These are phyloP conservation scores for Plantago rigida DNA, from an alignment of 305 asterid genomes.

Conservation along the genomic window DNA sequence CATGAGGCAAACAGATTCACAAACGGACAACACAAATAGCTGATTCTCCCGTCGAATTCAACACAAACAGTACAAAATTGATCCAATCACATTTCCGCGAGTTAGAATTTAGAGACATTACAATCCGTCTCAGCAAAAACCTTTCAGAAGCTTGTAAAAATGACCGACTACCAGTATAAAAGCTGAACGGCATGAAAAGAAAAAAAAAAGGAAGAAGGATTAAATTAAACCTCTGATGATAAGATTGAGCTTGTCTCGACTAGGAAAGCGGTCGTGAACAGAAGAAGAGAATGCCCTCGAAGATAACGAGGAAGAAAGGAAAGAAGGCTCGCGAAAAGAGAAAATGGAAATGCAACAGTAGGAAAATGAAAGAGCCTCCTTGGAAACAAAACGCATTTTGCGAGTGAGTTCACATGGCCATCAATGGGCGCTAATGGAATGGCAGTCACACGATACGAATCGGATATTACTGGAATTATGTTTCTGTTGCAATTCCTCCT, in stretches of 20 bases:
- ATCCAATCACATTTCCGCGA: too few relatives aligned
- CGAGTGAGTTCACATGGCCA: slow-evolving; percentile 42
- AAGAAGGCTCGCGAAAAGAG: slow-evolving; percentile 25
- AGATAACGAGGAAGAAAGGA: slow-evolving; percentile 24
- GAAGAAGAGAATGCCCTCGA: slow-evolving; percentile 26
- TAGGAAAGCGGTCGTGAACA: not conserved
- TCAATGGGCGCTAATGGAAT: slow-evolving; percentile 15
- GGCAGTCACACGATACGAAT: too few relatives aligned
- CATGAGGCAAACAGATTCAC: not conserved
- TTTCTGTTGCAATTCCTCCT: too few relatives aligned
- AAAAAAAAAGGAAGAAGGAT: not conserved
- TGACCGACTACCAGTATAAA: not conserved
- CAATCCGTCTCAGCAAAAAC: too few relatives aligned
- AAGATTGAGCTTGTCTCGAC: not conserved
- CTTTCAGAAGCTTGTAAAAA: not conserved
- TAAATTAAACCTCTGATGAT: slow-evolving; percentile 40
- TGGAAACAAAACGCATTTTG: slow-evolving; percentile 55
- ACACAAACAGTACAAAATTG: too few relatives aligned
- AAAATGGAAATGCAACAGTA: slow-evolving; percentile 33
- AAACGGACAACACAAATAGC: too few relatives aligned
- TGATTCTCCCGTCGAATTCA: too few relatives aligned
- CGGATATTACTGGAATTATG: too few relatives aligned
- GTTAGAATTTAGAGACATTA: too few relatives aligned
- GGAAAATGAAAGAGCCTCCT: slow-evolving; percentile 43
- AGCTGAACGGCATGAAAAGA: not conserved